Evolutionary conservation across 116 monocot species (phyloP).

Genomic region (Phalaenopsis hybrid): DNA sequence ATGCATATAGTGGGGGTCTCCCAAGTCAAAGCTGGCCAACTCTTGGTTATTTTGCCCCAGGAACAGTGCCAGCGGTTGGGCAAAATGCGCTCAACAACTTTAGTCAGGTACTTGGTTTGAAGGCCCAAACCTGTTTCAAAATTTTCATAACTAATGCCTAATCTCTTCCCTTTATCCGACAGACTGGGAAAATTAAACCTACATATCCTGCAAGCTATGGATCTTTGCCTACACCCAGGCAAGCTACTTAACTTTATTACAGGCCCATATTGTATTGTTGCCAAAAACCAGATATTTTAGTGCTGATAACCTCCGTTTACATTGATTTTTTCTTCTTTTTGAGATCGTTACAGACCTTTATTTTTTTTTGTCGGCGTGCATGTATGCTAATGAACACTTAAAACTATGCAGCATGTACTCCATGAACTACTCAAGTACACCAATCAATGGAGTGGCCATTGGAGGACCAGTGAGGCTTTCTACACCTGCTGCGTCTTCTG

Average conservation of each 20-base stretch:
- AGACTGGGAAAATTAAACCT: conserved; percentile 42
- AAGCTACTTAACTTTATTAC: conserved; percentile 2
- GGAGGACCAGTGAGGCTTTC: conserved; percentile 20
- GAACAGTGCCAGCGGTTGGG: conserved; percentile 15
- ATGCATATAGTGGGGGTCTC: conserved; percentile 22
- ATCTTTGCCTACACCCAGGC: conserved; percentile 50
- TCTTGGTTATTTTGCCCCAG: conserved; percentile 40
- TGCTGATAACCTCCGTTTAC: neutral
- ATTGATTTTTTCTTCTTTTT: neutral
- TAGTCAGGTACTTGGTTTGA: conserved; percentile 41
- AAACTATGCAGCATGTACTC: conserved; percentile 41
- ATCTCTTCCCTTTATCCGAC: conserved; percentile 11
- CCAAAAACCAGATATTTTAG: neutral
- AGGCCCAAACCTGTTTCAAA: neutral
- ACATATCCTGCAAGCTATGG: conserved; percentile 25
- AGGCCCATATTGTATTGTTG: neutral
- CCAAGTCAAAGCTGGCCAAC: conserved; percentile 35
- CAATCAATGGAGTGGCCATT: conserved; percentile 27
- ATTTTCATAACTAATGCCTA: neutral
- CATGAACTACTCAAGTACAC: conserved; percentile 13
- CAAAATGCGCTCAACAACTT: conserved; percentile 32
- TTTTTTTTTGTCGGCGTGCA: neutral
- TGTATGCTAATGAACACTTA: neutral
- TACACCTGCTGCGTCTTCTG: conserved; percentile 22
- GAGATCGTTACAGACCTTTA: neutral